Evolutionary conservation across 2,329 filamentous ascomycete species (phyloP).

Genomic region (Trichoderma lentiforme): DNA sequence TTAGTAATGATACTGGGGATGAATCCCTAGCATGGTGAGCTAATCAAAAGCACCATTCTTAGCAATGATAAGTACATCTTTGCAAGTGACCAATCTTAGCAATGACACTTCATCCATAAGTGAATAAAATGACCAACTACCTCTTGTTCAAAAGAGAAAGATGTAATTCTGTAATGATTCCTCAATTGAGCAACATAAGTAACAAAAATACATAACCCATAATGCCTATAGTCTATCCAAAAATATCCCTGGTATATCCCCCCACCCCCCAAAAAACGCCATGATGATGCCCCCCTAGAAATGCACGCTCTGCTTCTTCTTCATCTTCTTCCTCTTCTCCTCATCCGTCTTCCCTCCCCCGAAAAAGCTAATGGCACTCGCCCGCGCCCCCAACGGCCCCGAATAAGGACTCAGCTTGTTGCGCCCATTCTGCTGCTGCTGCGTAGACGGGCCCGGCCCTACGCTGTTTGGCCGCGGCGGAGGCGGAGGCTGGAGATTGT

Average conservation of each 20-base stretch:
- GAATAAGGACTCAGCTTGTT: slow-evolving; percentile 24
- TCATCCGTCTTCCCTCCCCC: slow-evolving; percentile 33
- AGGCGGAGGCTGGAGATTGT: slow-evolving; percentile 29
- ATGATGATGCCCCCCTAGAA: slow-evolving; percentile 31
- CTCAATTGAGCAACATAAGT: not conserved
- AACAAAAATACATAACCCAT: not conserved
- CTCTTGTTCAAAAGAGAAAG: too few species aligned
- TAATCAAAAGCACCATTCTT: too few species aligned
- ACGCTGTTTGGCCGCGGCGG: slow-evolving; percentile 49
- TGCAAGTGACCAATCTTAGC: too few species aligned
- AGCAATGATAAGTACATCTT: too few species aligned
- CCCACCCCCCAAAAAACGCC: not conserved
- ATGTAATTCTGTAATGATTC: not conserved
- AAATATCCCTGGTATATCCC: not conserved
- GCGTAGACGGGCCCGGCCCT: slow-evolving; percentile 28
- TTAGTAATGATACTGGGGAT: too few species aligned
- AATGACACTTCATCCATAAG: too few species aligned
- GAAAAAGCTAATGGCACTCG: slow-evolving; percentile 46
- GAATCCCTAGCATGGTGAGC: too few species aligned
- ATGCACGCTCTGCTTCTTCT: slow-evolving; percentile 49
- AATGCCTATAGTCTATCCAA: not conserved
- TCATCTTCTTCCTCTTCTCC: slow-evolving; percentile 40
- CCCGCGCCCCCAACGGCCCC: slow-evolving; percentile 41
- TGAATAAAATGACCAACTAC: too few species aligned
- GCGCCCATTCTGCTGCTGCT: not conserved